Percentiles rank a stretch among this genome's conserved stretches.
Evolutionary conservation across 1,284 basidiomycete species (phyloP).

Genomic region (Exobasidium cylindrosporum): DNA sequence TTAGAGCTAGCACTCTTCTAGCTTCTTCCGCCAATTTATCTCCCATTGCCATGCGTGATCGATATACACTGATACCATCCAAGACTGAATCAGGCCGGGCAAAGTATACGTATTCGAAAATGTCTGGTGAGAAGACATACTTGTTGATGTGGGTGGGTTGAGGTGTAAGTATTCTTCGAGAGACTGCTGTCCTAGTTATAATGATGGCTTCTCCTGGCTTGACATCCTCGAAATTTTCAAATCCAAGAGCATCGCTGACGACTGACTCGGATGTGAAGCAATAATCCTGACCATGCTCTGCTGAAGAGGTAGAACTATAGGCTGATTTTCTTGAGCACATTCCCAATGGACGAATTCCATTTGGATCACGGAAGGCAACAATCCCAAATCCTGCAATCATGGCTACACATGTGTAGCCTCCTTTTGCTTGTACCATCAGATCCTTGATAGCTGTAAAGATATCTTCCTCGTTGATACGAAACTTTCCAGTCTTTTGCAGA

Average conservation of each 20-base stretch:
- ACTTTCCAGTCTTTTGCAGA: constrained; percentile 96
- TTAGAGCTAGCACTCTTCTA: constrained; percentile 68
- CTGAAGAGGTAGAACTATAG: neutral
- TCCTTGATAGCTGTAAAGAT: constrained; percentile 91
- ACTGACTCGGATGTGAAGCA: constrained; percentile 93
- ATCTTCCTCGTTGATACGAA: constrained; percentile 98
- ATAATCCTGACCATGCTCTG: constrained; percentile 65
- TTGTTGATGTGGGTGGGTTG: constrained; percentile 25
- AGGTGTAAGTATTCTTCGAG: constrained; percentile 43
- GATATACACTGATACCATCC: constrained; percentile 95
- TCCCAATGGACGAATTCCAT: constrained; percentile 83
- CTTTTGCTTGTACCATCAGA: constrained; percentile 82
- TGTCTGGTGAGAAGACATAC: constrained; percentile 68
- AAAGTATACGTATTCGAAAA: constrained; percentile 99
- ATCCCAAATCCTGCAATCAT: constrained; percentile 99
- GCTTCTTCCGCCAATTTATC: constrained; percentile 89
- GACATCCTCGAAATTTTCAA: constrained; percentile 88
- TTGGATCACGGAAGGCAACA: constrained; percentile 98
- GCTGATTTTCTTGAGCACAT: constrained; percentile 45
- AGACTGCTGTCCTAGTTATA: constrained; percentile 64
- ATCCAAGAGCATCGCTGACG: constrained; percentile 88
- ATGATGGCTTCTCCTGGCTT: constrained; percentile 91
- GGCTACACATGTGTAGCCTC: constrained; percentile 93
- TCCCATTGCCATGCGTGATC: constrained; percentile 98
- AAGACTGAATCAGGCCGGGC: constrained; percentile 96